phyloP scores from a whole-genome alignment of 495 filamentous ascomycete species.

The Daldinia decipiens region DNA sequence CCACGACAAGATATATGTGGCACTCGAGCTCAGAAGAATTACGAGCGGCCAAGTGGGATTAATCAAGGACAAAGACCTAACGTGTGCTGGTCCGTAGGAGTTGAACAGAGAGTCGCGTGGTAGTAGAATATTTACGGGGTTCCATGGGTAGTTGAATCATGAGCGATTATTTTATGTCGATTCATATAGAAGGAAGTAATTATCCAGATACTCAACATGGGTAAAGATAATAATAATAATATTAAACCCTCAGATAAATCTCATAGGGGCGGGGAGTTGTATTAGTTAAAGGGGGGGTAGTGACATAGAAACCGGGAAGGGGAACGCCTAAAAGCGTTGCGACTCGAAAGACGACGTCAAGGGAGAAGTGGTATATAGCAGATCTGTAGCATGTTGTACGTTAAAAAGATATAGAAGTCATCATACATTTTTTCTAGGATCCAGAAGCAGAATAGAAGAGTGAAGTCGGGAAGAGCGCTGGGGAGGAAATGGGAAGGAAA shows the following conservation, averaged over 20 bases:
- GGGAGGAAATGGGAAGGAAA: neutral
- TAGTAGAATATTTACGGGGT: slow-evolving; percentile 9
- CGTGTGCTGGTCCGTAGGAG: slow-evolving; percentile 34
- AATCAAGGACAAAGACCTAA: slow-evolving; percentile 20
- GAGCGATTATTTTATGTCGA: slow-evolving; percentile 16
- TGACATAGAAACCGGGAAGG: slow-evolving; percentile 3
- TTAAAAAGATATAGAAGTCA: slow-evolving; percentile 47
- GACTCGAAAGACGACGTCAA: slow-evolving; percentile 3
- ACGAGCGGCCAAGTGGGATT: neutral
- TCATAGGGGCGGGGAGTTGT: neutral
- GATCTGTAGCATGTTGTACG: slow-evolving; percentile 28
- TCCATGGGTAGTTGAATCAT: slow-evolving; percentile 24
- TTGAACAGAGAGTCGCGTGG: neutral
- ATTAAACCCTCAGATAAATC: neutral
- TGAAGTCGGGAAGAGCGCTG: slow-evolving; percentile 11
- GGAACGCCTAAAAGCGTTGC: slow-evolving; percentile 43
- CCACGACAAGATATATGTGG: neutral
- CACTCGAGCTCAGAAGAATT: neutral
- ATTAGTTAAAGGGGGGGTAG: neutral
- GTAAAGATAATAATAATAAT: neutral
- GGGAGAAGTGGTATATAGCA: slow-evolving; percentile 37
- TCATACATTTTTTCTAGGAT: slow-evolving; percentile 40
- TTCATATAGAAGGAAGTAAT: slow-evolving; percentile 7
- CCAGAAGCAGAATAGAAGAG: slow-evolving; percentile 6
- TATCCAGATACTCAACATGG: neutral